Percentiles rank a stretch among this genome's conserved stretches.
These are phyloP conservation scores for Trichomonascaceae sp. DNA, from an alignment of 1,139 yeast genomes.

Conservation along the genomic window DNA sequence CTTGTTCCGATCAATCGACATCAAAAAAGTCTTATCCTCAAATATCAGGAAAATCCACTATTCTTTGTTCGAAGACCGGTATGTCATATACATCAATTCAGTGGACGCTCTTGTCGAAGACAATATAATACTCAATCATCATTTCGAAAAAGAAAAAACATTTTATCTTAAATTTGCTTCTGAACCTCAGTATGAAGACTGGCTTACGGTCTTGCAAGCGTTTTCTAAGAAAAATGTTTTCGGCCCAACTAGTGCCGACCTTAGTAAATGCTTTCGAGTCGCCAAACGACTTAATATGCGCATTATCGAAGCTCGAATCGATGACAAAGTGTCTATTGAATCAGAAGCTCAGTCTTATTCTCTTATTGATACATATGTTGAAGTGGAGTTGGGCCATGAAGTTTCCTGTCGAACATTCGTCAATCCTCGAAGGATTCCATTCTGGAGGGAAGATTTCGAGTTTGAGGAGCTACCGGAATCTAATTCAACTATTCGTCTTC, in stretches of 20 bases:
- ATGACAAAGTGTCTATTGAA: background rate
- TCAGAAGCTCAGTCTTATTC: constrained; percentile 12
- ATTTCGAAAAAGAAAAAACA: background rate
- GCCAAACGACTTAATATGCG: constrained; percentile 51
- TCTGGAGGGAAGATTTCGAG: constrained; percentile 54
- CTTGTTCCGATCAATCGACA: constrained; percentile 55
- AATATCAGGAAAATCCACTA: constrained; percentile 66
- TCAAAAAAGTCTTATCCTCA: constrained; percentile 50
- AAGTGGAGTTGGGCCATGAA: constrained; percentile 48
- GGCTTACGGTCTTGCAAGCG: constrained; percentile 70
- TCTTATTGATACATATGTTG: constrained; percentile 39
- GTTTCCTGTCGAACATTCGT: constrained; percentile 55
- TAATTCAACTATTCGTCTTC: constrained; percentile 20
- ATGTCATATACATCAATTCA: constrained; percentile 35
- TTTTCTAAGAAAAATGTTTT: constrained; percentile 57
- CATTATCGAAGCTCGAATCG: constrained; percentile 59
- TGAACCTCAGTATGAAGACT: constrained; percentile 71
- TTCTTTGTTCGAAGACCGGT: constrained; percentile 56
- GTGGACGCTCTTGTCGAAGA: constrained; percentile 13
- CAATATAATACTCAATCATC: constrained; percentile 4
- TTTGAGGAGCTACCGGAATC: constrained; percentile 34
- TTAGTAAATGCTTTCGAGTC: constrained; percentile 41
- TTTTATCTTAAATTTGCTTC: constrained; percentile 43
- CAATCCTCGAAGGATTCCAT: constrained; percentile 42
- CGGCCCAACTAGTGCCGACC: constrained; percentile 32